Percentiles rank a stretch among this genome's conserved stretches.
Conservation (phyloP, 106 monocot species). For the Posidonia australis region DNA sequence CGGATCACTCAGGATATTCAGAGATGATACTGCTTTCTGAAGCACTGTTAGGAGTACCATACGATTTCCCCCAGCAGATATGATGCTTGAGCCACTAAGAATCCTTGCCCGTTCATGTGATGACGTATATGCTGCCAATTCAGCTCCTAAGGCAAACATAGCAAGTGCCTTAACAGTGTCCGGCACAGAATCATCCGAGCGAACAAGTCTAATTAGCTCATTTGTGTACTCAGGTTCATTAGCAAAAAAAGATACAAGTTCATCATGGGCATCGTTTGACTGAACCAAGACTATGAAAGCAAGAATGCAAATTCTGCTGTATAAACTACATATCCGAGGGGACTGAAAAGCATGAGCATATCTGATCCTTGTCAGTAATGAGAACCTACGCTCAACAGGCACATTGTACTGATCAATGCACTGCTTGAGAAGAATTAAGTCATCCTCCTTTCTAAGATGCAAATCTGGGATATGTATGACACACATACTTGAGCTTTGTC, state of each 20-base stretch:
- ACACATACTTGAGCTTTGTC: conserved; percentile 33
- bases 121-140: conserved; percentile 91
- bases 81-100: conserved; percentile 87
- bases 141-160: conserved; percentile 91
- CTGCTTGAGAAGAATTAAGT: conserved; percentile 68
- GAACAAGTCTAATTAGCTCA: conserved; percentile 86
- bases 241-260: conserved; percentile 86
- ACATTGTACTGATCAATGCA: conserved; percentile 77
- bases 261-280: conserved; percentile 94
- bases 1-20: conserved; percentile 67
- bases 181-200: conserved; percentile 80
- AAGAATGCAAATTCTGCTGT: conserved; percentile 85
- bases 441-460: conserved; percentile 84
- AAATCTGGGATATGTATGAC: conserved; percentile 82
- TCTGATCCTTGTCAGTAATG: conserved; percentile 91
- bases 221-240: conserved; percentile 97
- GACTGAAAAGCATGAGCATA: conserved; percentile 84
- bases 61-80: conserved; percentile 93
- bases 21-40: conserved; percentile 79
- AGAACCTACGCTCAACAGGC: conserved; percentile 75
- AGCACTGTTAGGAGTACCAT: conserved; percentile 80
- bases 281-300: conserved; percentile 88
- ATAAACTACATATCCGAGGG: conserved; percentile 49
- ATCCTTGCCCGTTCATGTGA: conserved; percentile 89
- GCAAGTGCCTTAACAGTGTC: conserved; percentile 69